phyloP scores from a whole-genome alignment of 768 basidiomycete genomes.

The Gyrodon lividus region DNA sequence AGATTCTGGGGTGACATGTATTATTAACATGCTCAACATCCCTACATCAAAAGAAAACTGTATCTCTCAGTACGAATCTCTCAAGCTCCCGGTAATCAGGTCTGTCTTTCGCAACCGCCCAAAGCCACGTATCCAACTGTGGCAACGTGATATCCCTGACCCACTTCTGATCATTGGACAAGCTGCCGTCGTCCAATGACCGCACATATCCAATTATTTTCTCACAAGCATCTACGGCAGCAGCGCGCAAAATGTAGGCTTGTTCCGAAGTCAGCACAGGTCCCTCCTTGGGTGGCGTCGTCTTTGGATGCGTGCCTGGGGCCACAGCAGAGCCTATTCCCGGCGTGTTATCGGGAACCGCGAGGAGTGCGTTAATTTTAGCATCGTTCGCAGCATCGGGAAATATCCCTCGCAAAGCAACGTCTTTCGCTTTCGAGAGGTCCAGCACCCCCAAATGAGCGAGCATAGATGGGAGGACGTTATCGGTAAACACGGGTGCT shows the following conservation, averaged over 20 bases:
- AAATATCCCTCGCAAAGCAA: slow-evolving; percentile 48
- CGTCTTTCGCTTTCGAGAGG: slow-evolving; percentile 45
- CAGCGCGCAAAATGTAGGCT: slow-evolving; percentile 72
- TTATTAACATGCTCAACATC: background rate
- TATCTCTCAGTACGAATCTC: slow-evolving; percentile 65
- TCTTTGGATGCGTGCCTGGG: slow-evolving; percentile 16
- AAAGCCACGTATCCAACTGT: slow-evolving; percentile 75
- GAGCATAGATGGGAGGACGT: slow-evolving; percentile 81
- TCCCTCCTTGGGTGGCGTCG: slow-evolving; percentile 39
- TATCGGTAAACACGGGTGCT: slow-evolving; percentile 75
- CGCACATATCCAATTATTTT: slow-evolving; percentile 57
- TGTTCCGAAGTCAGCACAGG: slow-evolving; percentile 59
- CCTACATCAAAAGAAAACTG: slow-evolving; percentile 59
- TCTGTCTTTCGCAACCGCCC: slow-evolving; percentile 79
- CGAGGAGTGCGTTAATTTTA: slow-evolving; percentile 42
- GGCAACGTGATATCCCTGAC: slow-evolving; percentile 56
- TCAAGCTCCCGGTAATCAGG: slow-evolving; percentile 64
- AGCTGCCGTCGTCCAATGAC: slow-evolving; percentile 21
- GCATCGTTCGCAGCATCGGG: slow-evolving; percentile 42
- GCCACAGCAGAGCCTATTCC: slow-evolving; percentile 3
- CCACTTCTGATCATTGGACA: slow-evolving; percentile 41
- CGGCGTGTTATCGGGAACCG: slow-evolving; percentile 17
- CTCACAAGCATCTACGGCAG: slow-evolving; percentile 78
- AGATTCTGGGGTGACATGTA: background rate
- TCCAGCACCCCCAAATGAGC: slow-evolving; percentile 76